phyloP scores from a whole-genome alignment of 805 yeast species.

The Barnettozyma botsteinii region DNA sequence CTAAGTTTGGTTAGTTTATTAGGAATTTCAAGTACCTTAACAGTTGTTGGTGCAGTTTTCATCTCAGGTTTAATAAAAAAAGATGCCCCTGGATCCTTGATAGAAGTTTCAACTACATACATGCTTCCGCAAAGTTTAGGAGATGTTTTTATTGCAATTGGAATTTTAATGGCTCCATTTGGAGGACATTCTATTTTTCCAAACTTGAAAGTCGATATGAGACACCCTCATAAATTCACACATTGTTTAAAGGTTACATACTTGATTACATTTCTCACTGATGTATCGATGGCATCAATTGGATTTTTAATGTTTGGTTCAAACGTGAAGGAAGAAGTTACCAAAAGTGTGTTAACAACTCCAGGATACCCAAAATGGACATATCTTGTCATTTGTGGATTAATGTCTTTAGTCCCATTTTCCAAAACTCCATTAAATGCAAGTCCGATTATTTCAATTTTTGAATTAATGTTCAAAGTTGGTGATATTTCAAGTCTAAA shows the following conservation, averaged over 20 bases:
- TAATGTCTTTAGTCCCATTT: slow-evolving; percentile 77
- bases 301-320: slow-evolving; percentile 83
- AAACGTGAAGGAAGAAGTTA: slow-evolving; percentile 63
- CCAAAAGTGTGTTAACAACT: slow-evolving; percentile 64
- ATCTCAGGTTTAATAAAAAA: slow-evolving; percentile 59
- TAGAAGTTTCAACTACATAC: slow-evolving; percentile 58
- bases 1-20: slow-evolving; percentile 62
- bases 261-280: slow-evolving; percentile 52
- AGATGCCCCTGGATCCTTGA: slow-evolving; percentile 68
- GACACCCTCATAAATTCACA: slow-evolving; percentile 52
- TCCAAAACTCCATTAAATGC: slow-evolving; percentile 82
- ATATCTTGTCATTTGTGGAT: slow-evolving; percentile 50
- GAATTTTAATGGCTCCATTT: slow-evolving; percentile 73
- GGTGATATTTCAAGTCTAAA: slow-evolving; percentile 20
- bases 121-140: slow-evolving; percentile 52
- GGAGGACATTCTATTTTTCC: slow-evolving; percentile 84
- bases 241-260: slow-evolving; percentile 54
- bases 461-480: slow-evolving; percentile 47
- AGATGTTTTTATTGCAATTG: slow-evolving; percentile 54
- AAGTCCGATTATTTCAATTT: slow-evolving; percentile 70
- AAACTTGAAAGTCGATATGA: slow-evolving; percentile 65
- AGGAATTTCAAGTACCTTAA: slow-evolving; percentile 67
- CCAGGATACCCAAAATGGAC: slow-evolving; percentile 63
- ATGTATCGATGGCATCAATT: slow-evolving; percentile 55
- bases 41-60: slow-evolving; percentile 53